Evolutionary conservation across 2,329 filamentous ascomycete genomes (phyloP).

Genomic region (Ascochyta viciae-villosae): DNA sequence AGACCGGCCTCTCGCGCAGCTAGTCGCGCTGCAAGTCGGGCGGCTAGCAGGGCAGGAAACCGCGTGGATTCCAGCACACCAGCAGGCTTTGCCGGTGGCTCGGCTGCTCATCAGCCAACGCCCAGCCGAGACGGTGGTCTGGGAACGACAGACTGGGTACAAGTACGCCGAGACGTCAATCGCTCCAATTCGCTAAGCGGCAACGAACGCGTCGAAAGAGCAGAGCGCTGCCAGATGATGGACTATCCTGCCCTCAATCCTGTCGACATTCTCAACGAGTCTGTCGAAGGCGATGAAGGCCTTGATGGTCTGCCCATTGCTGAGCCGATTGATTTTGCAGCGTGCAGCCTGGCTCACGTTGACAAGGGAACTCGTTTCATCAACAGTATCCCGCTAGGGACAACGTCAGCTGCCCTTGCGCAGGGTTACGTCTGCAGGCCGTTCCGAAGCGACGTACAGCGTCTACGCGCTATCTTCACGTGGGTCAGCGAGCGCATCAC

Average conservation of each 20-base stretch:
- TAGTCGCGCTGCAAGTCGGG: slow-evolving; percentile 51
- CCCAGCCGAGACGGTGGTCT: slow-evolving; percentile 75
- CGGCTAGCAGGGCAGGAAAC: slow-evolving; percentile 43
- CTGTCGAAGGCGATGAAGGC: slow-evolving; percentile 87
- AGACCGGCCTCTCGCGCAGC: slow-evolving; percentile 49
- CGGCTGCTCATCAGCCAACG: slow-evolving; percentile 31
- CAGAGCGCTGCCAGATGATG: slow-evolving; percentile 92
- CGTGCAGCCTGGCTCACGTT: slow-evolving; percentile 82
- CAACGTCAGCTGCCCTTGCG: slow-evolving; percentile 80
- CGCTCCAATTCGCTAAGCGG: slow-evolving; percentile 90
- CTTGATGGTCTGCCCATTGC: slow-evolving; percentile 83
- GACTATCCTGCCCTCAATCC: slow-evolving; percentile 88
- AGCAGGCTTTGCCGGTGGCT: slow-evolving; percentile 62
- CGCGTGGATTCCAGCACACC: slow-evolving; percentile 54
- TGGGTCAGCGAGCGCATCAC: slow-evolving; percentile 95
- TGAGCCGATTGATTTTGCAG: slow-evolving; percentile 80
- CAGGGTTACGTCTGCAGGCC: slow-evolving; percentile 93
- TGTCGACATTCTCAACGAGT: slow-evolving; percentile 85
- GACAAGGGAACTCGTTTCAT: slow-evolving; percentile 97
- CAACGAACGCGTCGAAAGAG: slow-evolving; percentile 83
- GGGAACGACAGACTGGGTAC: slow-evolving; percentile 85
- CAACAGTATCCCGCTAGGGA: slow-evolving; percentile 79
- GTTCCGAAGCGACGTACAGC: slow-evolving; percentile 91
- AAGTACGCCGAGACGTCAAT: slow-evolving; percentile 94
- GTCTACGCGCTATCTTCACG: slow-evolving; percentile 91